Percentiles rank a stretch among this genome's conserved stretches.
phyloP scores from a whole-genome alignment of 208 protist species.

The Crithidia thermophila region DNA sequence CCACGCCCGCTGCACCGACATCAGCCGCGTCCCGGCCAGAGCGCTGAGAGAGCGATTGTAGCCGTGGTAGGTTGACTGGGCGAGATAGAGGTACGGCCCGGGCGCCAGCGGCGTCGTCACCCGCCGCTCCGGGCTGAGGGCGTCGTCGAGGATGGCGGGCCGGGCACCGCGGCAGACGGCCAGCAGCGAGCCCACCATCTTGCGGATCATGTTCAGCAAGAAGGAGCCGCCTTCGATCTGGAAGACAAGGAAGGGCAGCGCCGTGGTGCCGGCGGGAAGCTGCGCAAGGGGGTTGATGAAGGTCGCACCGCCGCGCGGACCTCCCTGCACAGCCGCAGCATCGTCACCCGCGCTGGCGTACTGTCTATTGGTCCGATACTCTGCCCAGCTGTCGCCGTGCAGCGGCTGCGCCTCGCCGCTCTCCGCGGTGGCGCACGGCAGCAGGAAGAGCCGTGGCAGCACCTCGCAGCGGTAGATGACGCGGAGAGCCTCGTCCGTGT shows the following conservation, averaged over 20 bases:
- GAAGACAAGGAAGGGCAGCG: slow-evolving; percentile 74
- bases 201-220: slow-evolving; percentile 92
- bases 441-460: slow-evolving; percentile 57
- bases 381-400: slow-evolving; percentile 21
- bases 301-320: not conserved
- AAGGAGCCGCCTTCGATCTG: slow-evolving; percentile 88
- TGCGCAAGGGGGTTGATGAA: too few species aligned
- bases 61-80: slow-evolving; percentile 63
- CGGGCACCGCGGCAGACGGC: slow-evolving; percentile 66
- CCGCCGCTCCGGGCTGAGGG: slow-evolving; percentile 55
- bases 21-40: slow-evolving; percentile 11
- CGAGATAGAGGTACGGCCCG: slow-evolving; percentile 68
- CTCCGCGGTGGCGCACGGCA: slow-evolving; percentile 18
- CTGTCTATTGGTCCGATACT: slow-evolving; percentile 28
- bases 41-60: slow-evolving; percentile 57
- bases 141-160: slow-evolving; percentile 45
- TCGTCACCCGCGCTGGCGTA: not conserved
- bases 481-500: slow-evolving; percentile 68
- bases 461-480: slow-evolving; percentile 77
- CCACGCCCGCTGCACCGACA: slow-evolving; percentile 54
- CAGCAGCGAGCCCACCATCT: slow-evolving; percentile 75
- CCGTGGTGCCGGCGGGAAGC: not conserved
- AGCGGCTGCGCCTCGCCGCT: not conserved
- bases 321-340: not conserved
- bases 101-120: slow-evolving; percentile 74